Conservation (phyloP, 306 rosid species). For the Acacia crassicarpa region DNA sequence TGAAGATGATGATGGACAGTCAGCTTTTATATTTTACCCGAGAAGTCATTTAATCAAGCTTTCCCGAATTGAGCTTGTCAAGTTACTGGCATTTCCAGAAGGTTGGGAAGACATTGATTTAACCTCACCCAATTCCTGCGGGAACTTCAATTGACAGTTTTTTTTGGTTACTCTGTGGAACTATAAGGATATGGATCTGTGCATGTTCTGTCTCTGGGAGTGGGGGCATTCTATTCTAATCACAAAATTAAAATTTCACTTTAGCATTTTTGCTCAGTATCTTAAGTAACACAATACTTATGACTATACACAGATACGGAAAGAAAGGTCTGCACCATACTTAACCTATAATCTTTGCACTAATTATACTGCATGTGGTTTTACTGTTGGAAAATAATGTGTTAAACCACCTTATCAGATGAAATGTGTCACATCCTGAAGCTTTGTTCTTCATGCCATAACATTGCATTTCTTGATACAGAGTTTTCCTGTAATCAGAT, state of each 20-base stretch:
- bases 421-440: slow-evolving; percentile 1
- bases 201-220: not conserved
- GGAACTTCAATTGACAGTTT: slow-evolving; percentile 30
- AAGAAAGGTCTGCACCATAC: not conserved
- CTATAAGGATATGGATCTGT: not conserved
- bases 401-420: not conserved
- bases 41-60: slow-evolving; percentile 36
- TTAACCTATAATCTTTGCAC: not conserved
- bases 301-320: not conserved
- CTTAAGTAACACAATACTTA: not conserved
- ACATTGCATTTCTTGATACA: slow-evolving; percentile 17
- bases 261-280: not conserved
- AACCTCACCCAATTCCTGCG: slow-evolving; percentile 11
- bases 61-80: slow-evolving; percentile 1
- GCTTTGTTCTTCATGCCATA: not conserved
- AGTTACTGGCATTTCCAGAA: not conserved
- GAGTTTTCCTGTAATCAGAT: slow-evolving; percentile 41
- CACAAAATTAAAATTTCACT: not conserved
- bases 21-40: slow-evolving; percentile 45
- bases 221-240: not conserved
- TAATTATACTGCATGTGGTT: not conserved
- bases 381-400: not conserved
- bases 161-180: not conserved
- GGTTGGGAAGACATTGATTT: not conserved
- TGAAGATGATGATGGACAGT: slow-evolving; percentile 55